These are phyloP conservation scores for Hericium alpestre DNA, from an alignment of 768 basidiomycete genomes.

Conservation along the genomic window DNA sequence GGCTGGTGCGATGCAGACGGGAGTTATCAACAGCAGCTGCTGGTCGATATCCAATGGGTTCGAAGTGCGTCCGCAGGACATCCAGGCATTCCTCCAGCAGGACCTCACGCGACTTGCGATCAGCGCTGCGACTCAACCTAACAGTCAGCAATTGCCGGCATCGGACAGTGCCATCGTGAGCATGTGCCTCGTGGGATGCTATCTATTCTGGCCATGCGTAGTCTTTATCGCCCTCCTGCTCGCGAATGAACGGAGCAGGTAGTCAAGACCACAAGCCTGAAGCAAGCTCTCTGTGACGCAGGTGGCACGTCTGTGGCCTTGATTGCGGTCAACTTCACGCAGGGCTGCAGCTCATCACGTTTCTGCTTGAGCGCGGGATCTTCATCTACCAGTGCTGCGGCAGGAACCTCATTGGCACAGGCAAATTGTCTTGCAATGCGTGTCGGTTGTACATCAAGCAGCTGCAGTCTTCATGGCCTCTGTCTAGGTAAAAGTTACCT, in stretches of 20 bases:
- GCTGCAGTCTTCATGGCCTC: no score
- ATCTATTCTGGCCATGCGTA: background rate
- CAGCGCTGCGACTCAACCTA: background rate
- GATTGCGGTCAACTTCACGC: no score
- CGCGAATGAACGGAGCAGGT: background rate
- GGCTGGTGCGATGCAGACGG: background rate
- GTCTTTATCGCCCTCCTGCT: background rate
- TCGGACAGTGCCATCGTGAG: background rate
- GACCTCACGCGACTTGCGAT: background rate
- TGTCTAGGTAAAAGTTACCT: no score
- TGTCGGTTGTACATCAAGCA: no score
- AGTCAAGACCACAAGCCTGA: no score
- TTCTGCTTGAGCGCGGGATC: no score
- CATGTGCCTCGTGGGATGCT: background rate
- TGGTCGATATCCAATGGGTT: background rate
- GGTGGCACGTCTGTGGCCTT: no score
- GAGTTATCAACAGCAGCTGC: background rate
- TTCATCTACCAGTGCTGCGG: no score
- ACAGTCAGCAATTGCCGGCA: background rate
- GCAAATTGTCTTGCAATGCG: no score
- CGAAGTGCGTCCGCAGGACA: background rate
- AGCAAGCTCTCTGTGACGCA: no score
- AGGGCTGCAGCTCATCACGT: no score
- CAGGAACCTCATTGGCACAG: no score
- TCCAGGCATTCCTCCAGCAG: background rate